Evolutionary conservation across 352 stramenopile species (phyloP).

Genomic region (Globisporangium spiculum): DNA sequence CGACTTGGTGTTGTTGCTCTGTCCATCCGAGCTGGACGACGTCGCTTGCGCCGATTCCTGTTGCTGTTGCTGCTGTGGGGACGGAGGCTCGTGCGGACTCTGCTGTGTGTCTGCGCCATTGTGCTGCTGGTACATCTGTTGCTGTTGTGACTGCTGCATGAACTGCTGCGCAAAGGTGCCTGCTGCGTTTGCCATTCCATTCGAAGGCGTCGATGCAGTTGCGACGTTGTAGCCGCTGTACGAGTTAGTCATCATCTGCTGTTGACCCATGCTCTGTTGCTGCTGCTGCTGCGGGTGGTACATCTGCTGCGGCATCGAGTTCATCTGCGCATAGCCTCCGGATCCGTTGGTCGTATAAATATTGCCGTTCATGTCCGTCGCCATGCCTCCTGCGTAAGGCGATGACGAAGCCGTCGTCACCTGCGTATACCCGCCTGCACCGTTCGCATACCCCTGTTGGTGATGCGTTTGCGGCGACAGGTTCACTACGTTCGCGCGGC

Average conservation of each 20-base stretch:
- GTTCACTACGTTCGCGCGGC: conserved; percentile 39
- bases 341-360: conserved; percentile 49
- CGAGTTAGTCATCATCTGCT: conserved; percentile 23
- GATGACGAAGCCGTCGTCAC: neutral
- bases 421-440: neutral
- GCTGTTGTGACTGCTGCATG: conserved; percentile 26
- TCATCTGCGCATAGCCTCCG: conserved; percentile 7
- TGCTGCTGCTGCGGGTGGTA: conserved; percentile 28
- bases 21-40: conserved; percentile 10
- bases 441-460: conserved; percentile 4
- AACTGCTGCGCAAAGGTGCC: conserved; percentile 42
- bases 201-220: conserved; percentile 11
- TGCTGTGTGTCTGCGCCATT: conserved; percentile 13
- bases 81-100: conserved; percentile 24
- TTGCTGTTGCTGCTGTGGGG: conserved; percentile 19
- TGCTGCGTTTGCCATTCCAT: conserved; percentile 23
- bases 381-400: conserved; percentile 13
- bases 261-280: conserved; percentile 23
- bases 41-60: conserved; percentile 12
- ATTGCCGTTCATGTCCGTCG: conserved; percentile 37
- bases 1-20: conserved; percentile 18
- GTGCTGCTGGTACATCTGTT: conserved; percentile 14
- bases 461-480: conserved; percentile 24
- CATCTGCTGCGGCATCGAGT: conserved; percentile 31
- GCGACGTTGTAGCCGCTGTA: conserved; percentile 16